A percentile compares a stretch with the other conserved stretches of the same genome.
Evolutionary conservation across 495 filamentous ascomycete genomes (phyloP).

Genomic region (Xylona heveae): DNA sequence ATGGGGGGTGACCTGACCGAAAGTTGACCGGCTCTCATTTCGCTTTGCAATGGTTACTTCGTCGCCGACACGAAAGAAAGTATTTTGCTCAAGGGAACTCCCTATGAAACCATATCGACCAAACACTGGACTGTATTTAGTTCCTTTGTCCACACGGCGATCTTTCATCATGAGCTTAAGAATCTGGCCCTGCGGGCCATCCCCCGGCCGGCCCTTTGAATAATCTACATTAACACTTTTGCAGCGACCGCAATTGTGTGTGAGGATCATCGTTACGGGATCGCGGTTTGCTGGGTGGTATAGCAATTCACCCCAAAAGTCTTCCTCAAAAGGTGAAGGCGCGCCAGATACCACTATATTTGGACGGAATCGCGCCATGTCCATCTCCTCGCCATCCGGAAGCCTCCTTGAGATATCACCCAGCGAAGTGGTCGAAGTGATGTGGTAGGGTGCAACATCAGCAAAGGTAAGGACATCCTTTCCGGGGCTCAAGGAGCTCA

Average conservation of each 20-base stretch:
- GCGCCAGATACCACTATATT: constrained; percentile 58
- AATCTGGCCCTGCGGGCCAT: constrained; percentile 39
- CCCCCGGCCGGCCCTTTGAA: constrained; percentile 40
- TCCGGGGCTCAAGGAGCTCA: not conserved
- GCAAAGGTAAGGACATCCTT: constrained; percentile 45
- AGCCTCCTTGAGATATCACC: constrained; percentile 40
- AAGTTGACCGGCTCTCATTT: constrained; percentile 35
- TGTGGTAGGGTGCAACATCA: constrained; percentile 56
- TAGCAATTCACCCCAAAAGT: constrained; percentile 62
- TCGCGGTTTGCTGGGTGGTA: no score
- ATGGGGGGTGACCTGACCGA: constrained; percentile 27
- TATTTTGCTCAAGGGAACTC: no score
- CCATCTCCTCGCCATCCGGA: constrained; percentile 30
- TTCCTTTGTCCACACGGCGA: constrained; percentile 52
- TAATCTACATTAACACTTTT: constrained; percentile 69
- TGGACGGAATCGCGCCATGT: constrained; percentile 63
- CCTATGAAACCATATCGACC: constrained; percentile 58
- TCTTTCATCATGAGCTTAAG: constrained; percentile 63
- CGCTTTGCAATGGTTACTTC: constrained; percentile 36
- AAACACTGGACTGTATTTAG: constrained; percentile 62
- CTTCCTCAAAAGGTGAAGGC: constrained; percentile 49
- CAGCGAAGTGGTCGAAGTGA: constrained; percentile 51
- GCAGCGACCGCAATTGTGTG: constrained; percentile 68
- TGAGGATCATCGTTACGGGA: constrained; percentile 28
- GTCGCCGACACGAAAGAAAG: constrained; percentile 45